Evolutionary conservation across 1,284 basidiomycete genomes (phyloP), one percentile per base, ranked within the genome.

Genomic region (Melampsora larici-populina): DNA sequence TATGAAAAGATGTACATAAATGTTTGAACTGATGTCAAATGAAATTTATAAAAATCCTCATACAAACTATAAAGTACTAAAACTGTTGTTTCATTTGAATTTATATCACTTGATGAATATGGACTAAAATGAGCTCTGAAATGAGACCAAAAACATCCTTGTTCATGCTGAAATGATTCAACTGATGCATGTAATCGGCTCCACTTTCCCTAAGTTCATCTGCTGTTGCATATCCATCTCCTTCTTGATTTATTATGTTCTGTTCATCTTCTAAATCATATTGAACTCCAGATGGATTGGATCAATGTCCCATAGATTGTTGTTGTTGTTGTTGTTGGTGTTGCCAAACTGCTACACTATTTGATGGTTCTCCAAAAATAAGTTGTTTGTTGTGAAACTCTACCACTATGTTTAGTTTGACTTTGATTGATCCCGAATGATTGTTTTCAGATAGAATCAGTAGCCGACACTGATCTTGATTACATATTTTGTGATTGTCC

Each of bases 1-100:
- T n/a, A n/a, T n/a, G n/a, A n/a, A n/a, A n/a, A n/a, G n/a, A n/a
- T n/a, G n/a, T 15, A 97, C 92, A 82, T 99, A 84, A 96, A 97
- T 0, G 88, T 87, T 70, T 94, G 89, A 78, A 97, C 88, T 46
- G 99, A 88, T 8, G 89, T 87, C 74, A 97, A 91, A 83, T 99
- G 97, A 84, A 98, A 98, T 81, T 96, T 93, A 86, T 96, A 97
- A 84, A 99, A 99, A 84, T 99, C 96, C 83, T 96, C 92, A 86
- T 99, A 99, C 18, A 93, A 89, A 67, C 97, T 89, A 85, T 97
- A 98, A 60, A 99, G 88, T 80, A 95, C 90, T 73, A 99, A 89
- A 70, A 68, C 80, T 4, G 80, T 79, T 2, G 81, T 80, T 18
- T 87, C 88, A 49, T 89, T 90, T 48, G 90, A 86, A 46, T 82